Base-by-base conservation (phyloP, 805 yeast species). In the Torulaspora maleeae region DNA sequence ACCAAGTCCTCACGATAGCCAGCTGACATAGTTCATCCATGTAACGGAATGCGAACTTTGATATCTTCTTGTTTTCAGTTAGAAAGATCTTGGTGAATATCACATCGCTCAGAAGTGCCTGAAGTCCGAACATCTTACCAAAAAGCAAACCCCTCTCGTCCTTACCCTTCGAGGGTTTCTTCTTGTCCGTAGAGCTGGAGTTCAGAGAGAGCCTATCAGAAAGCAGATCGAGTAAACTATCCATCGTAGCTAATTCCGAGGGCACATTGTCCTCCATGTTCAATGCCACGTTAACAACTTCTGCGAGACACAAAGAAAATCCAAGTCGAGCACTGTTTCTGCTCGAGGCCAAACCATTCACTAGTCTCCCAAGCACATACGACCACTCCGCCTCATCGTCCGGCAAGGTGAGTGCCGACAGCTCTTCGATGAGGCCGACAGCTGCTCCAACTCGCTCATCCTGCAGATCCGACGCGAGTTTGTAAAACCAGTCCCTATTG, bases 301-400 rank as follows among this genome's bases (percentile, higher is more conserved):
- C 97, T 0, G 90, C 79, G 36, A 91, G 67, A 36, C 96, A 91
- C 75, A 87, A 78, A 2, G 96, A 86, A 59, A 83, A 91, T 4
- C 98, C 98, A 24, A 86, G 67, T 45, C 97, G 72, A 1, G 96
- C 93, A 38, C 88, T 75, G 19, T 85, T 95, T 57, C 93, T 77
- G 12, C 89, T 76, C 5, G 96, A 84, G 4, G 88, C 73, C 27
- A 91, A 69, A 41, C 98, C 97, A 51, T 80, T 82, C 52, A 87
- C 76, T 50, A 91, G 71, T 59, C 98, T 75, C 50, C 78, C 78
- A 44, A 86, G 66, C 0, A 95, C 93, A 60, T 91, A 91, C 39
- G 77, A 76, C 88, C 91, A 88, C 55, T 89, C 96, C 1, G 69
- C 70, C 19, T 64, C 58, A 22, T 71, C 64, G 20, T 67, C 59